Base-by-base conservation (phyloP, 768 basidiomycete genomes). In the Psilocybe cubensis region DNA sequence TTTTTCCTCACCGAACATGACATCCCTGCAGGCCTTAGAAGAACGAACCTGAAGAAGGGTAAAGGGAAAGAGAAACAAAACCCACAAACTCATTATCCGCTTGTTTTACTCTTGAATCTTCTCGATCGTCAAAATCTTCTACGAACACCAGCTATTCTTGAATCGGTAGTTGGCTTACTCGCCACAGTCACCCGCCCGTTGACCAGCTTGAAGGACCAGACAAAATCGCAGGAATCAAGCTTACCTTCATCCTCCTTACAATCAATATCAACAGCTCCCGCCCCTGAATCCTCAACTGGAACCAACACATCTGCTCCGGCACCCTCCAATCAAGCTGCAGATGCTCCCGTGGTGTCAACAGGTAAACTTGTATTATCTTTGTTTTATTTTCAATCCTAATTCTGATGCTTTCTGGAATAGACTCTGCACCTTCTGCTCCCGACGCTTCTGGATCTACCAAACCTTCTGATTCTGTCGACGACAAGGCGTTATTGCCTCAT, bases 1-100 rank as follows among this genome's bases (percentile, higher is more conserved):
- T 98, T 96, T 82, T 98, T 99, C 85, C 80, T 99, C 58, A 92
- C 88, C 1, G 97, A 99, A 72, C 94, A 98, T 63, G 97, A 99
- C 62, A 78, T 94, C 29, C 88, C 91, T 5, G 81, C 80, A n/a
- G 89, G 90, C 43, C 80, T 96, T 14, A 85, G 86, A 60, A 84
- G 86, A 62, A 72, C 79, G 11, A 73, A 80, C 6, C 83, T 83
- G 18, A 92, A 90, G 73, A 97, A 97, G 72, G 95, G 94, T 8
- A 98, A 97, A 73, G 96, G 94, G 20, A 98, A 97, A 71, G 96
- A 98, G 69, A 94, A 91, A 66, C 89, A 88, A 63, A 76, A 77
- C 2, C 79, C 89, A 0, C 90, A 91, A 66, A 88, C 88, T 0
- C 90, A 96, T 63, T 97, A 90, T 70, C 96, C 96, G 4, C 87